phyloP scores from a whole-genome alignment of 176 grass and related monocot species.

The Carex kokanica region DNA sequence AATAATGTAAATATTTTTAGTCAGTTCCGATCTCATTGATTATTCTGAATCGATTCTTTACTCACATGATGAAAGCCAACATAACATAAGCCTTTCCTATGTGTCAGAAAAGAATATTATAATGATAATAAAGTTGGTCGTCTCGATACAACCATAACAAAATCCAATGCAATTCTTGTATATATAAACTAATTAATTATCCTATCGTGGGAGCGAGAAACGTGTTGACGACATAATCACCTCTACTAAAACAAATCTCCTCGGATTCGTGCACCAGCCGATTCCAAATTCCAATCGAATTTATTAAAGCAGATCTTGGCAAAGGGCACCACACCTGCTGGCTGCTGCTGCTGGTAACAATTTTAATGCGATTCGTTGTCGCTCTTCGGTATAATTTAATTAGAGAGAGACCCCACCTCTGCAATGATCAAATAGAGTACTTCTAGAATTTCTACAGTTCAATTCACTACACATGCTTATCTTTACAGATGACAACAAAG shows the following conservation, averaged over 20 bases:
- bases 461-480: no score
- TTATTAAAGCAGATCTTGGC: slow-evolving; percentile 18
- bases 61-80: neutral
- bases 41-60: neutral
- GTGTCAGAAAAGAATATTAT: slow-evolving; percentile 1
- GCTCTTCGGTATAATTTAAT: neutral
- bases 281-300: neutral
- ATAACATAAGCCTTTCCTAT: neutral
- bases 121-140: neutral
- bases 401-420: neutral
- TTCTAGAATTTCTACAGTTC: neutral
- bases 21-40: neutral
- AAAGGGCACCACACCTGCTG: neutral
- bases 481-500: no score
- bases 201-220: neutral
- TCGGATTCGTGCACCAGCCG: neutral
- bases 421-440: neutral
- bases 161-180: neutral
- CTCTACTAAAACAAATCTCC: slow-evolving; percentile 19
- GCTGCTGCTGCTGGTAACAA: neutral
- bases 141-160: neutral
- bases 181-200: neutral
- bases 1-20: neutral
- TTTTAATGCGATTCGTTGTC: neutral
- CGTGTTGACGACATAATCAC: slow-evolving; percentile 25